Percentiles rank a stretch among this genome's conserved stretches.
Evolutionary conservation across 225 moss, liverwort and hornwort genomes (phyloP).

Genomic region (Antitrichia curtipendula): DNA sequence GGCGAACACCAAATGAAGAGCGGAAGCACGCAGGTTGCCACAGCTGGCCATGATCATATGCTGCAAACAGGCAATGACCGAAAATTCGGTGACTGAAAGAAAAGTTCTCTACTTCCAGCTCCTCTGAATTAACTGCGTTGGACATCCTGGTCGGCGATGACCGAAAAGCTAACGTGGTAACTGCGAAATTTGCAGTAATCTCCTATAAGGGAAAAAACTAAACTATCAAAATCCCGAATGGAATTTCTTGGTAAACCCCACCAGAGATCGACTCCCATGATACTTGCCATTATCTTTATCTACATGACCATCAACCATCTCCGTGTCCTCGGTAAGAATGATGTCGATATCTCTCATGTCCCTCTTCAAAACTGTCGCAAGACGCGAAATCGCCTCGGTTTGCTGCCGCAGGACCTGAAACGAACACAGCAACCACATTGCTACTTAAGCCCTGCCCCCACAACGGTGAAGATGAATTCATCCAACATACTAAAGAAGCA

Average conservation of each 20-base stretch:
- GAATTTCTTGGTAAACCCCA: background rate
- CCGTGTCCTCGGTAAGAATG: conserved; percentile 49
- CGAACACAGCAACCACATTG: background rate
- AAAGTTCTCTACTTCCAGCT: background rate
- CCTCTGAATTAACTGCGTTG: background rate
- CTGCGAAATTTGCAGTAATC: background rate
- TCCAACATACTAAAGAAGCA: background rate
- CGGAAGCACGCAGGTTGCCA: background rate
- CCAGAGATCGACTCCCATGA: conserved; percentile 10
- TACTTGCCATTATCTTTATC: background rate
- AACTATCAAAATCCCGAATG: background rate
- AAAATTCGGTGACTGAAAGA: background rate
- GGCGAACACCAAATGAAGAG: background rate
- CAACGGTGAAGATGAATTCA: background rate
- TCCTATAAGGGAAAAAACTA: background rate
- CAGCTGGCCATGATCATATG: background rate
- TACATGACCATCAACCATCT: conserved; percentile 33
- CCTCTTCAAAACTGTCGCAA: conserved; percentile 62
- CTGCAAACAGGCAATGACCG: background rate
- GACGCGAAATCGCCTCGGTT: conserved; percentile 78
- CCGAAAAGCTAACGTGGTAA: background rate
- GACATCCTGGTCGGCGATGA: background rate
- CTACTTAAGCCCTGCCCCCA: background rate
- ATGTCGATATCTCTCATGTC: conserved; percentile 83
- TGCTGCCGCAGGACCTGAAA: conserved; percentile 82